Conservation (phyloP, 257 asterid genomes). For the Primulina huaijiensis region DNA sequence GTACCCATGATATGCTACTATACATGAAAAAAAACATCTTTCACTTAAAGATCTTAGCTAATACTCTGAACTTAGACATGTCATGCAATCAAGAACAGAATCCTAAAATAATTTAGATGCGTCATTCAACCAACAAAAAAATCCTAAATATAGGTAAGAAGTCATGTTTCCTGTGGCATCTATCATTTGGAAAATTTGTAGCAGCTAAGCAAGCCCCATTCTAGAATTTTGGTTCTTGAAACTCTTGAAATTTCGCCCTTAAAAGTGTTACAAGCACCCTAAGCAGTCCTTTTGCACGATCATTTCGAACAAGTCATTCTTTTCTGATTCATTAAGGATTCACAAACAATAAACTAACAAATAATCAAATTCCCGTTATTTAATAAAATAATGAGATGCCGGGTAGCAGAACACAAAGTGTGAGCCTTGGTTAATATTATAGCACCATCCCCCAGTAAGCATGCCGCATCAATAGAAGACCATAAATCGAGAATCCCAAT, state of each 20-base stretch:
- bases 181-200: too few species aligned
- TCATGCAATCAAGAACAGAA: too few species aligned
- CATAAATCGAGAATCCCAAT: not conserved
- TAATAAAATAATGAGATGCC: not conserved
- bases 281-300: not conserved
- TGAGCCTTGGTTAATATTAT: not conserved
- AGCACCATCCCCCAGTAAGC: not conserved
- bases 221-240: too few species aligned
- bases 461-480: not conserved
- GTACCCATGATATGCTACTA: not conserved
- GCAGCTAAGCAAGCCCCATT: too few species aligned
- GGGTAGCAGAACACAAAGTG: not conserved
- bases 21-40: slow-evolving; percentile 13
- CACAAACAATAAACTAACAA: too few species aligned
- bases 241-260: not conserved
- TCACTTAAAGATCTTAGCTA: too few species aligned
- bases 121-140: too few species aligned
- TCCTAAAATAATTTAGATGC: too few species aligned
- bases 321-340: not conserved
- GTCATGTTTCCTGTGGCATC: too few species aligned
- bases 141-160: too few species aligned
- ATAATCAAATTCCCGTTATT: not conserved
- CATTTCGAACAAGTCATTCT: not conserved
- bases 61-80: not conserved
- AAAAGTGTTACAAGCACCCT: not conserved